Conservation (phyloP, 257 asterid species). For the Primulina huaijiensis region DNA sequence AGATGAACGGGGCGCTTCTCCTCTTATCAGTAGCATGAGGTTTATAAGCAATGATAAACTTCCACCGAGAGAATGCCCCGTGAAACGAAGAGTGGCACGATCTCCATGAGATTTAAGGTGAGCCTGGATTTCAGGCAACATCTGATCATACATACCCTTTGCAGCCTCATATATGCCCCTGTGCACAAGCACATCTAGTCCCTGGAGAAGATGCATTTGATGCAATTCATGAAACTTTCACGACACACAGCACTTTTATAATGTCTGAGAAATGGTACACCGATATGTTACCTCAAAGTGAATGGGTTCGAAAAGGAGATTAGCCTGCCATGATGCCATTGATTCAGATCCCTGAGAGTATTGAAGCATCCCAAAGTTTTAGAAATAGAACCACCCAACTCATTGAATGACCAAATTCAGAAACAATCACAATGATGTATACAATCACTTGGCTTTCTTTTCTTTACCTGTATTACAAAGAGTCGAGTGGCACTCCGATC, state of each 20-base stretch:
- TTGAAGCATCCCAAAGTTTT: not conserved
- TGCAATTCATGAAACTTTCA: not conserved
- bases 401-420: not conserved
- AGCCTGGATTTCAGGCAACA: constrained; percentile 70
- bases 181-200: constrained; percentile 80
- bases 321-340: constrained; percentile 94
- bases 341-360: constrained; percentile 83
- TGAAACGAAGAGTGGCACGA: constrained; percentile 70
- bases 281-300: constrained; percentile 71
- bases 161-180: constrained; percentile 98
- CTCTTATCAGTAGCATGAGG: constrained; percentile 80
- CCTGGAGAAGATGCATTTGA: constrained; percentile 43
- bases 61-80: constrained; percentile 97
- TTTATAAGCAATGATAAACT: constrained; percentile 80
- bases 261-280: not conserved
- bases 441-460: not conserved
- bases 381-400: constrained; percentile 16
- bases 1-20: constrained; percentile 62
- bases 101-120: constrained; percentile 60
- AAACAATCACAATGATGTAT: not conserved
- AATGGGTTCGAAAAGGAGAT: constrained; percentile 87
- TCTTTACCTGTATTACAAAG: constrained; percentile 80
- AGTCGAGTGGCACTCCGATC: constrained; percentile 73
- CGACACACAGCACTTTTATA: not conserved
- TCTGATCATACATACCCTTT: constrained; percentile 86